A percentile compares a stretch with the other conserved stretches of the same genome.
Evolutionary conservation across 2,329 filamentous ascomycete species (phyloP).

Genomic region (Penicillium sp.): DNA sequence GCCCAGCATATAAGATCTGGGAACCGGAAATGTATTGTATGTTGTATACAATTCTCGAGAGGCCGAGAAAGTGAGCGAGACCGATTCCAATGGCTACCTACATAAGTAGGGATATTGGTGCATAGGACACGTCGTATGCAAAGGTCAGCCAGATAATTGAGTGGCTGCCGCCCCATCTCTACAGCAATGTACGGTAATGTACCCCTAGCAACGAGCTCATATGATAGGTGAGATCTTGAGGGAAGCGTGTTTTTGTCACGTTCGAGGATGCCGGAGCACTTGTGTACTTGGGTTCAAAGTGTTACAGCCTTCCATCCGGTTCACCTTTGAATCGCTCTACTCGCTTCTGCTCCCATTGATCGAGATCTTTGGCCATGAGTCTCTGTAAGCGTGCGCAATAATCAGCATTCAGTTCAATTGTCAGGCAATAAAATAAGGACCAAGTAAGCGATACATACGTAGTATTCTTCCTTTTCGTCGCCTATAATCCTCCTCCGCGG

Average conservation of each 20-base stretch:
- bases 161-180: neutral
- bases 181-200: neutral
- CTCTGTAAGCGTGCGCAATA: slow-evolving; percentile 44
- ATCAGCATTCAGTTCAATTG: slow-evolving; percentile 11
- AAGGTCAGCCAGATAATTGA: neutral
- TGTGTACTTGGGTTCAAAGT: slow-evolving; percentile 13
- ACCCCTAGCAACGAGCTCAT: neutral
- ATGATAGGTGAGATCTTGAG: neutral
- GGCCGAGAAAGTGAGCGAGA: neutral
- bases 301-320: slow-evolving; percentile 66
- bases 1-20: neutral
- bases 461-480: slow-evolving; percentile 42
- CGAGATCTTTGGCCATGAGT: slow-evolving; percentile 77
- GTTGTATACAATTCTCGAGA: neutral
- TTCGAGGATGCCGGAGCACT: neutral
- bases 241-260: neutral
- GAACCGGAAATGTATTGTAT: neutral
- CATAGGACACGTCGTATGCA: neutral
- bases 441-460: slow-evolving; percentile 25
- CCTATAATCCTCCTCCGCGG: slow-evolving; percentile 37
- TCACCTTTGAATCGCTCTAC: slow-evolving; percentile 85
- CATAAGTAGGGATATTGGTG: neutral
- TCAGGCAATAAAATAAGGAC: neutral
- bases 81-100: neutral
- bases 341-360: slow-evolving; percentile 94